These are phyloP conservation scores for Trichoderma asperellum DNA, from an alignment of 2,329 filamentous ascomycete genomes.

Conservation along the genomic window DNA sequence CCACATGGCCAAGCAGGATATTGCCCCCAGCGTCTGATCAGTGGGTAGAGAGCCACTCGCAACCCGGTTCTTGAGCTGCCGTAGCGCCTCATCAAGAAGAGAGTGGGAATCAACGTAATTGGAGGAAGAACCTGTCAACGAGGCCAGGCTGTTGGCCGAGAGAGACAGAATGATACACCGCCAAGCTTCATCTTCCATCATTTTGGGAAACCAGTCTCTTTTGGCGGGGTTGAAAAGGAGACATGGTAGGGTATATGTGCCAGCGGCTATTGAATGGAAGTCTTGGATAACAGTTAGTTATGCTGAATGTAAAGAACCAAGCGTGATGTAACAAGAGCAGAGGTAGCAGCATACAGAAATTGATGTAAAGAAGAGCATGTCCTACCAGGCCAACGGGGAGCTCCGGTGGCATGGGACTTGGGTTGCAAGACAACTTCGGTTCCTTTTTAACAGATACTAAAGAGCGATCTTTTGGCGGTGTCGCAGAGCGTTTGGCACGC, in stretches of 20 bases:
- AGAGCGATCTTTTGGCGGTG: background rate
- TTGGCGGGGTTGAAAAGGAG: slow-evolving; percentile 21
- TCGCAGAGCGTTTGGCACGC: background rate
- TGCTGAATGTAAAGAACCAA: background rate
- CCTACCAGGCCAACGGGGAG: background rate
- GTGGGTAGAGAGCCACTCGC: slow-evolving; percentile 8
- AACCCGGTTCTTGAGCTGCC: slow-evolving; percentile 7
- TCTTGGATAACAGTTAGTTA: background rate
- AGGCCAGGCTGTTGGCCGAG: slow-evolving; percentile 10
- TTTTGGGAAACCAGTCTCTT: slow-evolving; percentile 21
- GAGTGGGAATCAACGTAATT: slow-evolving; percentile 11
- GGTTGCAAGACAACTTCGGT: slow-evolving; percentile 4
- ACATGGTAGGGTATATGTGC: slow-evolving; percentile 16
- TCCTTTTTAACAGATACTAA: background rate
- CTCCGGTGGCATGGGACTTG: background rate
- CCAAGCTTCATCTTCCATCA: slow-evolving; percentile 22
- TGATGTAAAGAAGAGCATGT: slow-evolving; percentile 22
- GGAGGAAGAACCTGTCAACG: background rate
- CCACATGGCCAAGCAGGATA: slow-evolving; percentile 17
- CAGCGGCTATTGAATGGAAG: slow-evolving; percentile 19
- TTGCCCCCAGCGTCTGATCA: slow-evolving; percentile 18
- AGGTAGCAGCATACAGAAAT: slow-evolving; percentile 5
- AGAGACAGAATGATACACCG: slow-evolving; percentile 21
- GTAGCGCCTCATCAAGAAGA: slow-evolving; percentile 16
- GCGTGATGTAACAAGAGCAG: background rate